These are phyloP conservation scores for Macrocybe sp. DNA, from an alignment of 1,284 basidiomycete species.

Conservation along the genomic window DNA sequence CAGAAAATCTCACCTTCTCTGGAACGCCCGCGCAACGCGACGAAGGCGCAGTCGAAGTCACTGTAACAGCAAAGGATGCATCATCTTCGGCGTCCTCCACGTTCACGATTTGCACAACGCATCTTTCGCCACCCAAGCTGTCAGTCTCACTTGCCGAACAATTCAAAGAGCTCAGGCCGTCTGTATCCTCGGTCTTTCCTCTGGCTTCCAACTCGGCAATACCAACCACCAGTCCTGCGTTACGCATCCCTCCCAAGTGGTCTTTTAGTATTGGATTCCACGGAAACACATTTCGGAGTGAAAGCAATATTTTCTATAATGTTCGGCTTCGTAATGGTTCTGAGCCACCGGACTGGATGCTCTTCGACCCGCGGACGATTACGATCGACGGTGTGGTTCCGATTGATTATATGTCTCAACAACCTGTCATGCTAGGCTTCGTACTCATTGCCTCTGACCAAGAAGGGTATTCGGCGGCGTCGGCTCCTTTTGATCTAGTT, in stretches of 20 bases:
- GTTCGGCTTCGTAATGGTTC: slow-evolving; percentile 64
- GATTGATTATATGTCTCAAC: slow-evolving; percentile 25
- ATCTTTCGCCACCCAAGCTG: slow-evolving; percentile 49
- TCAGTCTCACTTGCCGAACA: slow-evolving; percentile 54
- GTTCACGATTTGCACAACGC: slow-evolving; percentile 61
- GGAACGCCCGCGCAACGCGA: slow-evolving; percentile 57
- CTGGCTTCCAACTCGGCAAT: slow-evolving; percentile 55
- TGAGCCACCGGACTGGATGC: slow-evolving; percentile 73
- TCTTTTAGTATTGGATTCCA: slow-evolving; percentile 89
- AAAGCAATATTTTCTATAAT: slow-evolving; percentile 57
- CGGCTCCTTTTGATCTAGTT: slow-evolving; percentile 50
- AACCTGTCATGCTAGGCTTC: slow-evolving; percentile 44
- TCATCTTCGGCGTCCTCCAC: slow-evolving; percentile 42
- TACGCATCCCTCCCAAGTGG: slow-evolving; percentile 81
- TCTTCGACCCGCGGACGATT: slow-evolving; percentile 60
- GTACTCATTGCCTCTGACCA: slow-evolving; percentile 62
- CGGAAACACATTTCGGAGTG: slow-evolving; percentile 55
- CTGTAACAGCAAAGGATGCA: slow-evolving; percentile 49
- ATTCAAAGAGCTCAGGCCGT: slow-evolving; percentile 53
- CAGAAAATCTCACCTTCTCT: slow-evolving; percentile 37
- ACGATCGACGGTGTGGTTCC: slow-evolving; percentile 84
- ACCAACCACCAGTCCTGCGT: slow-evolving; percentile 45
- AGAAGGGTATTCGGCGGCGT: slow-evolving; percentile 53
- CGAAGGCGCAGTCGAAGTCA: slow-evolving; percentile 51
- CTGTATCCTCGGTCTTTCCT: slow-evolving; percentile 65